Conservation (phyloP, 2,329 filamentous ascomycete genomes). For the Thielaviopsis cerberus region DNA sequence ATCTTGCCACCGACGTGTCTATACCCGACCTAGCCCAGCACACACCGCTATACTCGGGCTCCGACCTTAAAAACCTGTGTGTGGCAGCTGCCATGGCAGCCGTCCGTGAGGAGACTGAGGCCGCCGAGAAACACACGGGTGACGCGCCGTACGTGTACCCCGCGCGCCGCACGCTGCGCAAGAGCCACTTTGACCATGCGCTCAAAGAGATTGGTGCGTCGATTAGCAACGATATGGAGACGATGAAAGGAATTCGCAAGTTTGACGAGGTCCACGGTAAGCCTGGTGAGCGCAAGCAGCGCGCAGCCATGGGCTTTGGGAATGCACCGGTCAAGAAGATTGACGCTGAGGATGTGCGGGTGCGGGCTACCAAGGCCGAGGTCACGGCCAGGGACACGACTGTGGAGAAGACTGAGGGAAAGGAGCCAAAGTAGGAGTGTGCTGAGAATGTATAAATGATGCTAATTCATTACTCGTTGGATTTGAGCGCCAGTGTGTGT, state of each 20-base stretch:
- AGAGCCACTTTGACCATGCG: conserved; percentile 65
- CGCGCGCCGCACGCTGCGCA: conserved; percentile 28
- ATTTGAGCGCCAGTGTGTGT: neutral
- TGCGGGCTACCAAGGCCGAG: conserved; percentile 17
- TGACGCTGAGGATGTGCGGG: conserved; percentile 28
- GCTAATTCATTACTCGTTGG: neutral
- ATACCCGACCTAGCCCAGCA: conserved; percentile 43
- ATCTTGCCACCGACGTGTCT: conserved; percentile 40
- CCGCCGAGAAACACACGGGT: conserved; percentile 21
- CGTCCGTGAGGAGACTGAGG: conserved; percentile 50
- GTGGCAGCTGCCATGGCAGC: conserved; percentile 65
- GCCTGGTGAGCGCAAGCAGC: conserved; percentile 45
- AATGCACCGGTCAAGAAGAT: conserved; percentile 22
- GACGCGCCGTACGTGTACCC: conserved; percentile 4
- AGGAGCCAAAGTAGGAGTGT: neutral
- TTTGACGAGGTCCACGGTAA: conserved; percentile 72
- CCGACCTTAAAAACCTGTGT: conserved; percentile 65
- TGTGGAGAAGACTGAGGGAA: neutral
- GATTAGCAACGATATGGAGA: conserved; percentile 85
- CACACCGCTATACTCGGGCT: conserved; percentile 65
- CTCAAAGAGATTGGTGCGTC: conserved; percentile 78
- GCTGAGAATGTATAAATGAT: neutral
- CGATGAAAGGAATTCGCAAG: conserved; percentile 68
- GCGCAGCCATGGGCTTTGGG: conserved; percentile 40
- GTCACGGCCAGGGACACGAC: neutral